Base-by-base conservation (phyloP, 2,329 filamentous ascomycete genomes). In the Trichoderma sp. region DNA sequence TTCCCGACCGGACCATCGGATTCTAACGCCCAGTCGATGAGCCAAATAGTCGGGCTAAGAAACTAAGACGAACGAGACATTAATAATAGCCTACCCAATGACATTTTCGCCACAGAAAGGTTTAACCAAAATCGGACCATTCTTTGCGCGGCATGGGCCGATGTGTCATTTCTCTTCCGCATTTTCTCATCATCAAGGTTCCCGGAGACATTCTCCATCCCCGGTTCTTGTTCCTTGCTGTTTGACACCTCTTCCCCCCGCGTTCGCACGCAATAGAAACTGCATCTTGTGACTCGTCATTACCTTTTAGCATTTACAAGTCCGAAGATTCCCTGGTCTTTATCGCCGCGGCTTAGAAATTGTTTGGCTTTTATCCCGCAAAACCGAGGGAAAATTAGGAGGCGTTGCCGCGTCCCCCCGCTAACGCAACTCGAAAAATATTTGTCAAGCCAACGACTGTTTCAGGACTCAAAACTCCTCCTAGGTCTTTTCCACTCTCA, bases 1-100 rank as follows among this genome's bases (percentile, higher is more conserved):
- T 55, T 66, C 65, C 47, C 65, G 65, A 23, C 65, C 65, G 65
- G 65, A 59, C 34, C 65, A 34, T 47, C 65, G 65, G 65, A 50
- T 68, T 47, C 34, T 7, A 67, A 67, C 63, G 64, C 64, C 47
- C 47, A 67, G 32, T 64, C 47, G 20, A 23, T 3, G 23, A 39
- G 30, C 3, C n/a, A 55, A 17, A 57, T 57, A 43, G 64, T 67
- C 4, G 8, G 15, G 23, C 65, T 68, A 58, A 68, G 36, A 53
- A 28, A 53, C 36, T 61, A 50, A 36, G 36, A 68, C 66, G 9
- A 63, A 32, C n/a, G 13, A 36, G 28, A 62, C 66, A 68, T 68
- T 68, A 68, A 36, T 68, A 68, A 68, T 62, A 68, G 66, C 6
- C 57, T 50, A 34, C 47, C 17, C 28, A 59, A 47, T 17, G 32